A percentile compares a stretch with the other conserved stretches of the same genome.
phyloP scores from a whole-genome alignment of 1,284 basidiomycete species.

The Heterobasidion irregulare region DNA sequence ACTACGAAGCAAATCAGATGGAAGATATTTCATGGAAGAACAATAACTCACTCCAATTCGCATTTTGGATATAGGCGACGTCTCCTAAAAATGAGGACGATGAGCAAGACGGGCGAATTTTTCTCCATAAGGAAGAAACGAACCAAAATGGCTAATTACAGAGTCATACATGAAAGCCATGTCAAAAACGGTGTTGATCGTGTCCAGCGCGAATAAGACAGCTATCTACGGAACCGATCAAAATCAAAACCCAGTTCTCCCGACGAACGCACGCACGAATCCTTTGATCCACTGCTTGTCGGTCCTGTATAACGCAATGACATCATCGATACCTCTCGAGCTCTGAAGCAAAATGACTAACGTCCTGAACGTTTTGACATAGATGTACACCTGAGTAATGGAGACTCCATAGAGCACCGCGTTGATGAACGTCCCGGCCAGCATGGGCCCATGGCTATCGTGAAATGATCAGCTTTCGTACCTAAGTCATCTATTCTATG shows the following conservation, averaged over 20 bases:
- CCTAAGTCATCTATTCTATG: too few species aligned
- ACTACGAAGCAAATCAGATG: not conserved
- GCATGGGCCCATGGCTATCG: not conserved
- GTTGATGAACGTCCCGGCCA: not conserved
- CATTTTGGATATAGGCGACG: not conserved
- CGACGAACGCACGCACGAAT: not conserved
- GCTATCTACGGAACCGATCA: not conserved
- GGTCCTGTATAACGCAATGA: not conserved
- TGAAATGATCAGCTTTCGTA: too few species aligned
- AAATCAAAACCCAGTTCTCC: too few species aligned
- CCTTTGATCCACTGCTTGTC: not conserved
- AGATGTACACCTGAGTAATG: not conserved
- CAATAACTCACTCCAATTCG: not conserved
- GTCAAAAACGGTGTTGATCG: conserved; percentile 1
- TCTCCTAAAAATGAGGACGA: not conserved
- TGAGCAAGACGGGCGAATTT: not conserved
- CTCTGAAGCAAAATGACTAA: not conserved
- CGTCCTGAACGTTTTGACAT: not conserved
- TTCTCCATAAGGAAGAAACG: not conserved
- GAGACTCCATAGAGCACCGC: not conserved
- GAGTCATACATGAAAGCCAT: not conserved
- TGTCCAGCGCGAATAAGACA: not conserved
- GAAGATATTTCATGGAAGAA: not conserved
- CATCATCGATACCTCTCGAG: too few species aligned
- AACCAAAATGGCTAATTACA: not conserved